Base-by-base conservation (phyloP, 176 grass and related monocot species). In the Neostapfia colusana region DNA sequence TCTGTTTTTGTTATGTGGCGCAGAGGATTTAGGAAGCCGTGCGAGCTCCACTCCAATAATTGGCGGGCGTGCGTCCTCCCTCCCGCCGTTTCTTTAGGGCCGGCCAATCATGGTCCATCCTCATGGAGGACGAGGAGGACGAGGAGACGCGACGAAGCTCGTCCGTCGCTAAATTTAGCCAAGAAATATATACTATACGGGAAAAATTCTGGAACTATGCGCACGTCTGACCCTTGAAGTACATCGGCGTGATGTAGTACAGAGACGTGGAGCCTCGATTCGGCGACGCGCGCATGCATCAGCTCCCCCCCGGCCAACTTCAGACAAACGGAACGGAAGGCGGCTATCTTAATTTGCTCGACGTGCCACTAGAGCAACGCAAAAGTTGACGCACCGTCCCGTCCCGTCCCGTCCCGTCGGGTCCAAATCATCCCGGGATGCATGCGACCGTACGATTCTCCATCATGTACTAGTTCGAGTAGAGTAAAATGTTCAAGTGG, bases 11-110 rank as follows among this genome's bases (percentile, higher is more conserved):
- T 69, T 69, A 46, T 1, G 27, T 69, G 55, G 63, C 70, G 81
- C 46, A 40, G 74, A 0, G 74, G 79, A 82, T 82, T 73, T 78
- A 73, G 76, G 50, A 67, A 57, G 31, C 31, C 31, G 31, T 42
- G 36, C 21, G 80, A 74, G 77, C 81, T 14, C 48, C 81, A 88
- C 81, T 14, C 48, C 81, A 88, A 81, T 81, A 76, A 84, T 81
- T 84, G 76, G 65, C 57, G 25, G 81, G 75, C 81, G 75, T 69
- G 70, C 37, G 81, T 83, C 74, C 2, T 15, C 14, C 6, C 2
- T n/a, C n/a, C n/a, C n/a, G n/a, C 39, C 58, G 39, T 18, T 36
- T 54, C 44, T 46, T 63, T 43, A 20, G 53, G 56, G 28, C 72
- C 78, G 76, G 71, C 76, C 84, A 70, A 51, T 6, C 4, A 31